Conservation (phyloP, 2,329 filamentous ascomycete species). For the Xylariaceae sp. region DNA sequence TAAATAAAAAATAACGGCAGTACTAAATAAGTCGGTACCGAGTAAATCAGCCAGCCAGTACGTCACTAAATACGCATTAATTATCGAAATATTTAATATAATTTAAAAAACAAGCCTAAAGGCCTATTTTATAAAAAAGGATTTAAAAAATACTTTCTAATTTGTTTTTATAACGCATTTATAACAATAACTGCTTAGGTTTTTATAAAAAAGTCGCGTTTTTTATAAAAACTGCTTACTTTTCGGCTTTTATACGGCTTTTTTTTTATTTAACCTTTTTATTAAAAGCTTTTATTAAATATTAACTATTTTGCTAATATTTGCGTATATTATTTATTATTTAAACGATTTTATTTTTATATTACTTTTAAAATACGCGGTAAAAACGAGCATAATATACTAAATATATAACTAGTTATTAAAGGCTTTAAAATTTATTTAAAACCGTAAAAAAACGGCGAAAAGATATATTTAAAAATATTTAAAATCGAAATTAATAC, state of each 20-base stretch:
- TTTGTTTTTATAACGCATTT: not conserved
- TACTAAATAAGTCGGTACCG: too few species aligned
- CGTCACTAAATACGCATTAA: not conserved
- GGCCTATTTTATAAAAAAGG: too few species aligned
- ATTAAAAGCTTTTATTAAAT: too few species aligned
- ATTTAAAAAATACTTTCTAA: not conserved
- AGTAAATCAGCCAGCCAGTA: too few species aligned
- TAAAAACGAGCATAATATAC: not conserved
- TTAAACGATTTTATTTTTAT: not conserved
- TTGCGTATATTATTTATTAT: not conserved
- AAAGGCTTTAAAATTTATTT: not conserved
- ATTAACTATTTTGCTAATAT: not conserved
- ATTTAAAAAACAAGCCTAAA: too few species aligned
- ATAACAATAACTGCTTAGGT: not conserved
- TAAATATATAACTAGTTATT: not conserved
- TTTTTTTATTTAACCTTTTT: too few species aligned
- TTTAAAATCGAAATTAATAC: not conserved
- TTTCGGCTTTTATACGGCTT: not conserved
- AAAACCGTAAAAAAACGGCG: not conserved
- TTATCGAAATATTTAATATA: not conserved
- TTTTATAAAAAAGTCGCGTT: not conserved
- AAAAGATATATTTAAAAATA: not conserved
- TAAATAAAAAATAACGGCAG: too few species aligned
- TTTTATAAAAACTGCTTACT: not conserved
- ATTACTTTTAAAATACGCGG: not conserved